Percentiles rank a stretch among this genome's conserved stretches.
These are phyloP conservation scores for Cornus kousa DNA, from an alignment of 148 eudicot species.

Conservation along the genomic window DNA sequence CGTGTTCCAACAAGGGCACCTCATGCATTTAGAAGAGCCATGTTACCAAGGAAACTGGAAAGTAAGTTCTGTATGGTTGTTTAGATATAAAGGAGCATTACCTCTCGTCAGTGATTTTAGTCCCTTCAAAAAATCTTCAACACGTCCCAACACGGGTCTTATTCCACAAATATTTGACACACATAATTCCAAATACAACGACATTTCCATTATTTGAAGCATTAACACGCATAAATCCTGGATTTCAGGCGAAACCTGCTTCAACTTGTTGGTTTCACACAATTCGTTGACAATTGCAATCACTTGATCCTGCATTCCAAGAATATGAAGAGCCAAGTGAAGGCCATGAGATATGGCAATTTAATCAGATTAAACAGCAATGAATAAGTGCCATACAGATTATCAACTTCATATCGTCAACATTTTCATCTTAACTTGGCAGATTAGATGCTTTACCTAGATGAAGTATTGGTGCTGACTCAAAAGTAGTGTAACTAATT, in stretches of 20 bases:
- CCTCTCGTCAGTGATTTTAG: conserved; percentile 65
- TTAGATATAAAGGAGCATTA: conserved; percentile 14
- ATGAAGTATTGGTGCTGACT: not conserved
- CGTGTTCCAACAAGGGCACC: not conserved
- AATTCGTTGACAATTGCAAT: conserved; percentile 58
- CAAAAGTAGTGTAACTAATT: not conserved
- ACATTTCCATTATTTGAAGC: conserved; percentile 63
- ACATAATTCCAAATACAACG: conserved; percentile 53
- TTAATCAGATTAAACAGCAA: not conserved
- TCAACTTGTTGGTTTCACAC: conserved; percentile 57
- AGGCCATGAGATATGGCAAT: not conserved
- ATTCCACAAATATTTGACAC: conserved; percentile 38
- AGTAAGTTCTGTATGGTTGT: not conserved
- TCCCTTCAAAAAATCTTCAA: conserved; percentile 82
- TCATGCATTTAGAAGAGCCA: not conserved
- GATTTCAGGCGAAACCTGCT: conserved; percentile 39
- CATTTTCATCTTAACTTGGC: not conserved
- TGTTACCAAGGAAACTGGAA: not conserved
- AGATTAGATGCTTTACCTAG: not conserved
- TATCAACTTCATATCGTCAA: no score
- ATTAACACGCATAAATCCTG: conserved; percentile 56
- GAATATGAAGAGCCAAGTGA: conserved; percentile 1
- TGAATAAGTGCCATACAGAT: no score
- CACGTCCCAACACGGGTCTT: conserved; percentile 73
- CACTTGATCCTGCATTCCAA: conserved; percentile 58